A percentile compares a stretch with the other conserved stretches of the same genome.
Conservation (phyloP, 2,329 filamentous ascomycete genomes). For the Neofusicoccum kwambonambiense region DNA sequence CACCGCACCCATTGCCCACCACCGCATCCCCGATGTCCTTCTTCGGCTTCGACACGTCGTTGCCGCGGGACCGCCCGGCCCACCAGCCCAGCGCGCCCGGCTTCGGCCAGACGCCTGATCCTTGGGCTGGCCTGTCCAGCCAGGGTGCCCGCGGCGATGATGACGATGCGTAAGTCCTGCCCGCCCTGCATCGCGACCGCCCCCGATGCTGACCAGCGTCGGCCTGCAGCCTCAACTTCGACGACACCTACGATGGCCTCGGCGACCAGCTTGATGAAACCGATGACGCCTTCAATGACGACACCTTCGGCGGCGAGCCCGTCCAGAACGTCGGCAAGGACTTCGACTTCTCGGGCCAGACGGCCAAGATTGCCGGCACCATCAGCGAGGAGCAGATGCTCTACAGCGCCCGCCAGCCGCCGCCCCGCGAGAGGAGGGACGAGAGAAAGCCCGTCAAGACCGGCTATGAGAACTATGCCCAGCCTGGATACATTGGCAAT, state of each 20-base stretch:
- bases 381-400: conserved; percentile 90
- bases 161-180: conserved; percentile 56
- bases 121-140: conserved; percentile 78
- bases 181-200: conserved; percentile 22
- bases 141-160: conserved; percentile 53
- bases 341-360: conserved; percentile 95
- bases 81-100: conserved; percentile 70
- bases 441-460: conserved; percentile 64
- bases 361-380: conserved; percentile 78
- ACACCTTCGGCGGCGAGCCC: conserved; percentile 70
- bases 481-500: conserved; percentile 80
- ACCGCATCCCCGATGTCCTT: conserved; percentile 67
- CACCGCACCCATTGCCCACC: conserved; percentile 24
- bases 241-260: conserved; percentile 95
- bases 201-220: conserved; percentile 43
- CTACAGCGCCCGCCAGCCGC: conserved; percentile 71
- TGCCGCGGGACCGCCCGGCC: conserved; percentile 57
- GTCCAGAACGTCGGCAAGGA: conserved; percentile 73
- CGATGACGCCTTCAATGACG: conserved; percentile 93
- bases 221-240: conserved; percentile 72
- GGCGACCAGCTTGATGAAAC: conserved; percentile 88
- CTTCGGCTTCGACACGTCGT: conserved; percentile 79
- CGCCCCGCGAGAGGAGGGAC: conserved; percentile 49
- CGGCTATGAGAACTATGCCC: conserved; percentile 89
- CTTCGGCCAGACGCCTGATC: conserved; percentile 80